Evolutionary conservation across 2,329 filamentous ascomycete species (phyloP), one percentile per base, ranked within the genome.

Genomic region (Trichoderma atrobrunneum): DNA sequence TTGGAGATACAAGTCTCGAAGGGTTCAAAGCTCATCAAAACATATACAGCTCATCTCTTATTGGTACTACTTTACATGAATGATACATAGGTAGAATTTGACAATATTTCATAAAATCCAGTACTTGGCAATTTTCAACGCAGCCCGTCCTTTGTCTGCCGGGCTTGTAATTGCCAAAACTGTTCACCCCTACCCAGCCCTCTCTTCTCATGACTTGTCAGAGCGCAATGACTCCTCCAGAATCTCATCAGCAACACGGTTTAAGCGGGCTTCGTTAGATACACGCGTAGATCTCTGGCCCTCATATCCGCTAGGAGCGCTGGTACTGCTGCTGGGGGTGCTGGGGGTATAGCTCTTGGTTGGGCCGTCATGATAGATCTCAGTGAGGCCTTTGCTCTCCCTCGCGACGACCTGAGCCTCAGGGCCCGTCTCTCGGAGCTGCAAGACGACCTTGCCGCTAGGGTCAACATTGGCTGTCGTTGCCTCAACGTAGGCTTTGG

Each of bases 141-240:
- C 69, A 73, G 60, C 70, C 63, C 69, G 61, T 77, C 76, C 43
- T 48, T 56, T 63, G 32, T 8, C 32, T 26, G n/a, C 11, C 68
- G 34, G 85, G 74, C 4, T 83, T 83, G 70, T 85, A 85, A 73
- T 73, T 82, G 68, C 75, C 76, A 4, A 78, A 79, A 74, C 80
- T 84, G 72, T 82, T 80, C 28, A 21, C 18, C 16, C 64, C 7
- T 18, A 6, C 65, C n/a, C 78, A 28, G 75, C 63, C 80, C 93
- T 76, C 90, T 93, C 80, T 93, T 76, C 90, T 93, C 84, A 92
- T 93, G 83, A 36, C 68, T 48, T 36, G 64, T 34, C 18, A 73
- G n/a, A 28, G 65, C 72, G 56, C 5, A 34, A 57, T 34, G 51
- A 63, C 16, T 75, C 73, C 16, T 70, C 73, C 72, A 80, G 60